Evolutionary conservation across 163 green algal species (phyloP).

Genomic region (Coccomyxa subellipsoidea): DNA sequence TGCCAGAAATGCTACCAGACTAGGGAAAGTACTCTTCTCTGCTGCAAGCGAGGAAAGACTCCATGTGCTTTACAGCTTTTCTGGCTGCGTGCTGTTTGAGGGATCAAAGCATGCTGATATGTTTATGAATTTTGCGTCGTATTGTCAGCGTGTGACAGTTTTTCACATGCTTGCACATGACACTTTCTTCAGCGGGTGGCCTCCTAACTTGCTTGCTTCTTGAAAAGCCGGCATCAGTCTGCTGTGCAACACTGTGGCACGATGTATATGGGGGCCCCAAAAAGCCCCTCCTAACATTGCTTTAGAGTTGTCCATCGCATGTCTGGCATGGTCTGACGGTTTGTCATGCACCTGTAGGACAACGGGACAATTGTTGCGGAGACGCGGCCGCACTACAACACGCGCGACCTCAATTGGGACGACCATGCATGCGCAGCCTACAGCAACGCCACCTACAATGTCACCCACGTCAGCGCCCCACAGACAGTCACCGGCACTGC

Average conservation of each 20-base stretch:
- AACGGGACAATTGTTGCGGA: neutral
- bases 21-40: no score
- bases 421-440: conserved; percentile 5
- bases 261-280: no score
- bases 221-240: no score
- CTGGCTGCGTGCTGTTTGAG: no score
- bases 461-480: neutral
- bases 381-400: neutral
- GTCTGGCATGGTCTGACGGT: neutral
- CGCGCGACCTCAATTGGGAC: conserved; percentile 3
- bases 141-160: neutral
- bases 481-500: neutral
- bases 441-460: conserved; percentile 2
- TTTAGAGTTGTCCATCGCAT: neutral
- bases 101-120: no score
- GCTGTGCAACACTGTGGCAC: no score
- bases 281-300: no score
- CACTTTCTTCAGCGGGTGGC: no score
- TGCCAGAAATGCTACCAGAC: no score
- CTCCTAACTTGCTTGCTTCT: no score
- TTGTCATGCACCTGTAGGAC: neutral
- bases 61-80: no score
- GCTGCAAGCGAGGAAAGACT: no score
- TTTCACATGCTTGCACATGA: neutral
- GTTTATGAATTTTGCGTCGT: neutral